Evolutionary conservation across 2,329 filamentous ascomycete species (phyloP).

Genomic region (Graphiopsis chlorocephala): DNA sequence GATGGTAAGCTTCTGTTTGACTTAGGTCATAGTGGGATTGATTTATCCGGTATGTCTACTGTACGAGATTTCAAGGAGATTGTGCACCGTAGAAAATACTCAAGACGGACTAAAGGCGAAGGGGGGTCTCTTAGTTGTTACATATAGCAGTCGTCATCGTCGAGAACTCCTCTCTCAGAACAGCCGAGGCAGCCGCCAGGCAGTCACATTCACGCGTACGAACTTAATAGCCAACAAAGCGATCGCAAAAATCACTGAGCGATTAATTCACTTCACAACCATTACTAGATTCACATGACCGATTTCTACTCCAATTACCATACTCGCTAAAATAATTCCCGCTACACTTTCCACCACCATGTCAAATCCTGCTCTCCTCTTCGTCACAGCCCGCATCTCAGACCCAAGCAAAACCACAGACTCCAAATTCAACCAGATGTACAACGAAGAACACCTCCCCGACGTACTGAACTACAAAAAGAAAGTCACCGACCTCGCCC

Average conservation of each 20-base stretch:
- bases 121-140: no score
- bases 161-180: neutral
- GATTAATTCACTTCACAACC: no score
- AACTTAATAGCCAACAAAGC: neutral
- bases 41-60: neutral
- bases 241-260: no score
- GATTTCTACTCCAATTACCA: neutral
- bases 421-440: constrained; percentile 12
- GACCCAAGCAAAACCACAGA: constrained; percentile 3
- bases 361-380: neutral
- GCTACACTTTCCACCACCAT: neutral
- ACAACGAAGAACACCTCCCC: constrained; percentile 19
- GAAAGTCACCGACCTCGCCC: constrained; percentile 15
- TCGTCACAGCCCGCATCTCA: neutral
- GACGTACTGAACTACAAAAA: constrained; percentile 9
- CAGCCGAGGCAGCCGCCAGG: neutral
- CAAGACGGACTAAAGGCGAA: no score
- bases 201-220: neutral
- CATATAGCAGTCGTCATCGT: no score
- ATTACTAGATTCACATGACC: no score
- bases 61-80: no score
- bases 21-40: neutral
- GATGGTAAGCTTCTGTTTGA: neutral
- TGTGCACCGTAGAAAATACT: no score
- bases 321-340: no score